These are phyloP conservation scores for Fusarium udum DNA, from an alignment of 2,329 filamentous ascomycete genomes.

Conservation along the genomic window DNA sequence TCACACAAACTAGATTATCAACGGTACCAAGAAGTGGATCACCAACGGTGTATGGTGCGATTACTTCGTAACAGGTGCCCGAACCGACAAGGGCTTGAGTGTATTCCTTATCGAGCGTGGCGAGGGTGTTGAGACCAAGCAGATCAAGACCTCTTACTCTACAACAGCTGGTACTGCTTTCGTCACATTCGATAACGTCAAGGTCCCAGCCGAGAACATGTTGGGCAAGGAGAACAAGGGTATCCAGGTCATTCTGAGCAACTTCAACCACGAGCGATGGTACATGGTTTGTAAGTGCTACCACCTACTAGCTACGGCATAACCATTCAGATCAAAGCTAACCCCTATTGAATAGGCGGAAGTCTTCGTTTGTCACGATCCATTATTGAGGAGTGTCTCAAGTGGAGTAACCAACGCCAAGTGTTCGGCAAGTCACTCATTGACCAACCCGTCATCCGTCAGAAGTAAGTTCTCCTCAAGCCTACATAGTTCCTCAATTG, in stretches of 20 bases:
- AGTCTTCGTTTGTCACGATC: conserved; percentile 72
- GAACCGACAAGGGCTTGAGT: conserved; percentile 80
- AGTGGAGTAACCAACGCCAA: conserved; percentile 87
- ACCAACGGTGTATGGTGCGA: conserved; percentile 83
- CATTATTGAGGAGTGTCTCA: conserved; percentile 84
- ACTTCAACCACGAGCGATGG: conserved; percentile 90
- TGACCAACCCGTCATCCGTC: conserved; percentile 82
- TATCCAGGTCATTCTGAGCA: conserved; percentile 83
- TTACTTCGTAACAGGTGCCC: conserved; percentile 85
- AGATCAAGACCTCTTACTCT: conserved; percentile 85
- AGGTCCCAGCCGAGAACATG: conserved; percentile 81
- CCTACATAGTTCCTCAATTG: background rate
- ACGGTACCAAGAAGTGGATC: conserved; percentile 87
- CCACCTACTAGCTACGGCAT: background rate
- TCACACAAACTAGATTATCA: conserved; percentile 58
- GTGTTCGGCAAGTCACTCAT: conserved; percentile 86
- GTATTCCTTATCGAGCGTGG: conserved; percentile 79
- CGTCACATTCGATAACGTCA: conserved; percentile 86
- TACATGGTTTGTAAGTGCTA: conserved; percentile 70
- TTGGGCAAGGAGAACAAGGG: conserved; percentile 87
- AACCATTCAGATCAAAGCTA: background rate
- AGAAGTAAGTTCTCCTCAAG: conserved; percentile 66
- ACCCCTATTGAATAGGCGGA: conserved; percentile 50
- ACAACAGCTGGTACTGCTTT: conserved; percentile 80
- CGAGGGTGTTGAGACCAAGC: conserved; percentile 78